Evolutionary conservation across 2,329 filamentous ascomycete genomes (phyloP), one percentile per base, ranked within the genome.

Genomic region (Tetracladium maxilliforme): DNA sequence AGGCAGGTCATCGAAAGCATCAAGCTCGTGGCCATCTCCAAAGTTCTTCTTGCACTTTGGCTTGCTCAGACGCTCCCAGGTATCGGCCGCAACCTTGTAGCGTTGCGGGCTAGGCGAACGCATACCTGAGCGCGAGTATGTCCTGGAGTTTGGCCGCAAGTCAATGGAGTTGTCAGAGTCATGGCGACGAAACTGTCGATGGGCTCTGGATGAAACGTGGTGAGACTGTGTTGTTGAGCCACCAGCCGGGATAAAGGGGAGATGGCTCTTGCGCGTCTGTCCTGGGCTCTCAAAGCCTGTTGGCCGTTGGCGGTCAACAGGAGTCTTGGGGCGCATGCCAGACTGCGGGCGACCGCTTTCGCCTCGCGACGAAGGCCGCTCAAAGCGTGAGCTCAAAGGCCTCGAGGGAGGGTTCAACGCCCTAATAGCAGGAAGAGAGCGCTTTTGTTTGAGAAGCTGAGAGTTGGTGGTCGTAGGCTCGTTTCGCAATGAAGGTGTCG

Each of bases 1-100:
- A 2, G 87, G 87, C 28, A 98, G 57, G 49, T 98, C 90, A 45
- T 98, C 90, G 45, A 98, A 95, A 3, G 68, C 73, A 38, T 95
- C 87, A 17, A 98, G 62, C 49, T 98, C 90, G 31, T 77, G 79
- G 10, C 90, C 90, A 47, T 94, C 83, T 9, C 90, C 90, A 52
- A 92, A 98, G 40, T 81, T 71, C 22, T 73, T 66, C 31, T 62
- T 60, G 20, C 71, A 63, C 18, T 69, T 62, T 4, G 83, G 83
- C 45, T 75, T 79, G 33, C 69, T 86, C 30, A 92, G 54, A 26
- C 45, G 40, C 37, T 38, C 46, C 30, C 45, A 39, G 19, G 28
- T 34, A 26, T 44, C 45, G 10, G 41, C 61, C 23, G 63, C 64
- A 20, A 49, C 43, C 24, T 49, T 59, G 36, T 37, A 51, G 32